Percentiles rank a stretch among this genome's conserved stretches.
Conservation (phyloP, 768 basidiomycete species). For the Amyloporia xantha region DNA sequence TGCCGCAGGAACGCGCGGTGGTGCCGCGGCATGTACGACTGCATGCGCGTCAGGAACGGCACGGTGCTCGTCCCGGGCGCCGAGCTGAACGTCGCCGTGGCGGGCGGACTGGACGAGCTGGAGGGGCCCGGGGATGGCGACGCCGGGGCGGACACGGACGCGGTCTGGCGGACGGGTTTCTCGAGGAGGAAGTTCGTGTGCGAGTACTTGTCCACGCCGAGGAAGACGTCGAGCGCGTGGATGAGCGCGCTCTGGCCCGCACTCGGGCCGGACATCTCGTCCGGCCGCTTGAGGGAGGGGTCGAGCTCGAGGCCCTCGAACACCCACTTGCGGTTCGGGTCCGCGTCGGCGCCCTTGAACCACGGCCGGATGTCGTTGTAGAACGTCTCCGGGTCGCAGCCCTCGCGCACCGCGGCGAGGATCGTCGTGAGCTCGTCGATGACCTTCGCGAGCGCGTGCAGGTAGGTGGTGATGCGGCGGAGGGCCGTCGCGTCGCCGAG, state of each 20-base stretch:
- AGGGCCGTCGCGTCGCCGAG: slow-evolving; percentile 49
- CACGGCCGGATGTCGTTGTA: slow-evolving; percentile 55
- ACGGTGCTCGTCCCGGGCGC: slow-evolving; percentile 9
- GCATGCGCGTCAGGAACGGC: slow-evolving; percentile 48
- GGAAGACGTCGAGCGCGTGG: slow-evolving; percentile 47
- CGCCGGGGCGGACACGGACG: neutral
- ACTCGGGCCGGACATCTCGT: slow-evolving; percentile 47
- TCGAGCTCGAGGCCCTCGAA: slow-evolving; percentile 40
- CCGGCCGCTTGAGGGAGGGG: slow-evolving; percentile 24
- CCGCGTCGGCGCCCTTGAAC: slow-evolving; percentile 50
- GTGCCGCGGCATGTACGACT: slow-evolving; percentile 53
- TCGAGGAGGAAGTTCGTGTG: slow-evolving; percentile 21
- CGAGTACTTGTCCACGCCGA: slow-evolving; percentile 39
- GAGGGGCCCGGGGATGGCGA: slow-evolving; percentile 27
- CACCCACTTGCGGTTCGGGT: slow-evolving; percentile 27
- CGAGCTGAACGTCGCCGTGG: slow-evolving; percentile 10
- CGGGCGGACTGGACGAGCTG: slow-evolving; percentile 13
- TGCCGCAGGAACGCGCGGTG: slow-evolving; percentile 53
- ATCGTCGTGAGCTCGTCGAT: slow-evolving; percentile 58
- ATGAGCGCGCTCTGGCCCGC: slow-evolving; percentile 60
- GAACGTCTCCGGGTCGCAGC: slow-evolving; percentile 64
- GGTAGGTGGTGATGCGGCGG: slow-evolving; percentile 48
- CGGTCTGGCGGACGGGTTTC: neutral
- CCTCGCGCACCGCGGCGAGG: slow-evolving; percentile 57
- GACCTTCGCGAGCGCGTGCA: slow-evolving; percentile 53